Evolutionary conservation across 2,329 filamentous ascomycete species (phyloP), one percentile per base, ranked within the genome.

Genomic region (Nannizziopsis barbatae): DNA sequence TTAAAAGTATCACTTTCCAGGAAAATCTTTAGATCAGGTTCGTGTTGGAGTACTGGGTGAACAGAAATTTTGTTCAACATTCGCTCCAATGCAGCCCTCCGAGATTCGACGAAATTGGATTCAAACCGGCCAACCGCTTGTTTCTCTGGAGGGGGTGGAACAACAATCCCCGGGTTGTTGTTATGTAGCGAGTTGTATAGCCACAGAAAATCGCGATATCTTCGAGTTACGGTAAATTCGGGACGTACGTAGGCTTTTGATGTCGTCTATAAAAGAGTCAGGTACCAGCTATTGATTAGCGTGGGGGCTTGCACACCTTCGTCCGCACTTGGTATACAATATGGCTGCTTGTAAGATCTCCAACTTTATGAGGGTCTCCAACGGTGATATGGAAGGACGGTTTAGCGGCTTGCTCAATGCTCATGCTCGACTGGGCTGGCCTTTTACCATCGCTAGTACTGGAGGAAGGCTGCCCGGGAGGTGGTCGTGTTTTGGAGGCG

Each of bases 191-290:
- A 87, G 57, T 83, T 95, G 67, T 98, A 98, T 22, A 98, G 80
- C 92, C 92, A 98, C 46, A 98, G 73, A 65, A 98, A 98, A 68
- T 98, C 92, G 51, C 89, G 83, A 67, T 96, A 98, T 61, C 92
- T 80, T 58, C 92, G 79, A 60, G 88, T 94, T 57, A 98, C 92
- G 49, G 87, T 83, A 61, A 98, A 96, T 61, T 95, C 89, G 45
- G 86, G 75, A 60, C 90, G 84, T 62, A 85, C 86, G 68, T 96
- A 98, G 45, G 88, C 92, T 71, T 95, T 95, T 33, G 90, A 96
- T 1, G 87, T 86, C 10, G 92, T 98, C 85, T 93, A 12, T 31
- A 15, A 33, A 6, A 14, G 11, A n/a, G 32, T 40, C 8, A 44
- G 32, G 18, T 27, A 11, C 12, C 38, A 33, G 30, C 20, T 20